Evolutionary conservation across 2,329 filamentous ascomycete genomes (phyloP), one percentile per base, ranked within the genome.

Genomic region (Rachicladosporium sp.): DNA sequence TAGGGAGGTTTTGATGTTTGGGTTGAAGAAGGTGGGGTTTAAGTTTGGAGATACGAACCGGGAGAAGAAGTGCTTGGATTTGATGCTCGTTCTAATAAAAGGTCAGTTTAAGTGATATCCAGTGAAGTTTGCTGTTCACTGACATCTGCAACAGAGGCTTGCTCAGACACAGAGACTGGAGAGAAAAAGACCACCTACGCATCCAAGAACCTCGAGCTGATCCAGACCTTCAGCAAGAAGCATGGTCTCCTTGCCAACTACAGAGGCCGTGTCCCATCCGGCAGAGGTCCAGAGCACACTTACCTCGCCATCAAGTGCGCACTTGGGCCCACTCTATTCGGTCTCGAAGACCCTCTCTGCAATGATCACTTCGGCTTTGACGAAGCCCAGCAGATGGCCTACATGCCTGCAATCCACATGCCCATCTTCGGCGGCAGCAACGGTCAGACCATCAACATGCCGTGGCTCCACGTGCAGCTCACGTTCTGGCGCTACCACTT

Each of bases 401-500:
- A 74, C 47, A 47, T 52, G 9, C 46, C 56, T 4, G 47, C 54
- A 1, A 43, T 44, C 1, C 35, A 38, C 0, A 54, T 55, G 3
- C 64, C 64, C 0, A 53, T 73, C 4, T 72, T 68, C 46, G 32
- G 38, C 7, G 66, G 65, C 10, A 43, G 44, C 27, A 52, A 56
- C 15, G 55, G 58, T 27, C 40, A 52, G 3, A 44, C 59, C 1
- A 47, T 73, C 37, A 67, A 73, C 44, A 54, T 68, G 38, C 51
- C 60, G 2, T 71, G 64, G 63, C 37, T 67, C 2, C 50, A 71
- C 4, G 64, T 72, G 44, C 56, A 64, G 31, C 50, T 69, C 33
- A 71, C 71, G 44, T 74, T 73, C 59, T 74, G 73, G 57, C 65
- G 65, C 34, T 63, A 65, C 36, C 68, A 74, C 44, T 62, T 73